Percentiles rank a stretch among this genome's conserved stretches.
Evolutionary conservation across 164 flowering plant species (phyloP).

Genomic region (Vitis vinifera): DNA sequence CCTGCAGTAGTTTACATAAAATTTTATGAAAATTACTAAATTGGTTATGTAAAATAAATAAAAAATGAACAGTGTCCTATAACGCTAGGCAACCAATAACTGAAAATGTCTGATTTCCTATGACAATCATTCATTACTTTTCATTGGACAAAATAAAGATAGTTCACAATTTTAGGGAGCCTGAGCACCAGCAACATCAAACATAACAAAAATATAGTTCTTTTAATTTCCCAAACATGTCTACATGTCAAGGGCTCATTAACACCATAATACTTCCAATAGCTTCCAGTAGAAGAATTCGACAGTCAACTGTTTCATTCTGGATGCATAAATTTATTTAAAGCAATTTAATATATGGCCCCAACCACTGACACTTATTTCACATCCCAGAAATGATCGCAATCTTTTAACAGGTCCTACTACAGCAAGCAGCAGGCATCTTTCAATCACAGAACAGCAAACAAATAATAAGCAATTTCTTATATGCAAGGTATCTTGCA

Average conservation of each 20-base stretch:
- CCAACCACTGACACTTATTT: too few species aligned
- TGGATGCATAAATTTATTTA: too few species aligned
- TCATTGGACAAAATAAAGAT: too few species aligned
- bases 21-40: not conserved
- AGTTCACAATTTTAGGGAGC: too few species aligned
- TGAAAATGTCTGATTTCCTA: not conserved
- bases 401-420: too few species aligned
- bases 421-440: not conserved
- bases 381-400: too few species aligned
- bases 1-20: conserved; percentile 38
- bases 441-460: conserved; percentile 1
- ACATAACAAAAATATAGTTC: not conserved
- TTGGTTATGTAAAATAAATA: too few species aligned
- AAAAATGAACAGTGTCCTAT: not conserved
- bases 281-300: too few species aligned
- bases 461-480: not conserved
- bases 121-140: not conserved
- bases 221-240: not conserved
- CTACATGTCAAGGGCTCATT: not conserved
- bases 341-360: too few species aligned
- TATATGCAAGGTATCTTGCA: not conserved
- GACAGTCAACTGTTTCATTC: too few species aligned
- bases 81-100: not conserved
- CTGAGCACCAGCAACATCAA: not conserved
- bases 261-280: too few species aligned